Evolutionary conservation across 805 yeast genomes (phyloP), one percentile per base, ranked within the genome.

Genomic region (Candida krabiensis): DNA sequence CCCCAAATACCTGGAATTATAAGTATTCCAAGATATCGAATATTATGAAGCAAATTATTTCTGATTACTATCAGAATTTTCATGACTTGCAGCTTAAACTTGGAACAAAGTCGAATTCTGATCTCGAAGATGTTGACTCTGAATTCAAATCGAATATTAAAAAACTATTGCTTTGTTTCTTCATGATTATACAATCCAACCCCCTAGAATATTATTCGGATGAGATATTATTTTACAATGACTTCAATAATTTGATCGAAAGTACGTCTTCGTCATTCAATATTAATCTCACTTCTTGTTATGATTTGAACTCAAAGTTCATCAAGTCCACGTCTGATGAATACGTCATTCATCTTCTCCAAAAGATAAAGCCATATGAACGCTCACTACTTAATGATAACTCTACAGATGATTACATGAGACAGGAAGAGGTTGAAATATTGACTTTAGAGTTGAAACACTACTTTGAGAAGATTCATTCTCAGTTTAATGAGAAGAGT

Each of bases 181-280:
- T 57, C 32, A 56, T 60, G 55, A 49, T 60, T 27, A 34, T 59
- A 7, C 44, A 49, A 19, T 31, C 44, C 3, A 37, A 50, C 19
- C 28, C 44, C 0, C 6, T 31, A 7, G 38, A 41, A 3, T 45
- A 38, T 16, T 60, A 62, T 37, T 46, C 55, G 2, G 49, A 40
- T n/a, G 42, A 40, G 14, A 38, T 61, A 3, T 36, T 62, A 12
- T 61, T 63, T 19, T 56, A 55, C 44, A 61, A 63, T 37, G 69
- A 64, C 37, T 62, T 41, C 36, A 47, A 49, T 15, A 46, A 41
- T 16, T 30, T 61, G 3, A 31, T 61, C 6, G 60, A 58, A 9
- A 49, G 44, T 17, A 38, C 51, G 7, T 32, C 49, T 14, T 15
- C 30, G 1, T 35, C 18, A 12, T 57, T 49, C 29, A 23, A 38